Evolutionary conservation across 2,329 filamentous ascomycete genomes (phyloP), one percentile per base, ranked within the genome.

Genomic region (Colletotrichum godetiae): DNA sequence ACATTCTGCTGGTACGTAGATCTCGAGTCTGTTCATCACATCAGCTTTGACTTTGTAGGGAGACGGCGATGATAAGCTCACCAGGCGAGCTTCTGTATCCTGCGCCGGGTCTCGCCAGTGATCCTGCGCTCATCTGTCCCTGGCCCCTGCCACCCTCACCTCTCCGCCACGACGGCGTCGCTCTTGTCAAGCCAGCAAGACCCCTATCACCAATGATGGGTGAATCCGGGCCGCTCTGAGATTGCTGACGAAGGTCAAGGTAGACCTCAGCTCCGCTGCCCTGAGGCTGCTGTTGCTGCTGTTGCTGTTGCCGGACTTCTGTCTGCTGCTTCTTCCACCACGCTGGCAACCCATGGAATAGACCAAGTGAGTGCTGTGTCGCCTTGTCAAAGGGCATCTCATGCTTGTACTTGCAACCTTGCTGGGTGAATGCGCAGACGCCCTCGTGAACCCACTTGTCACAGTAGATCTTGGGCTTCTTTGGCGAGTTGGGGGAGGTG

Each of bases 391-490:
- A 82, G 0, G 95, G 95, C 93, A 98, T 97, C 80, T 97, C 94
- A 81, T 98, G 95, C 84, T 95, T 96, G 86, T 92, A 98, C 76
- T 92, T 91, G 84, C 95, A 98, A 0, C 95, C 95, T 79, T 95
- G 92, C 80, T 97, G 94, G 4, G 89, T 92, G 81, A 94, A 98
- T 74, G 93, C 93, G 80, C 95, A 98, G 56, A 94, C 91, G 24
- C 95, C 95, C 72, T 93, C 92, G 77, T 94, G 92, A 67, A 98
- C 92, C 95, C 95, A 98, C 82, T 96, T 94, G 72, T 95, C 94
- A 83, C 95, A 98, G 82, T 93, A 97, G 29, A 93, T 85, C 80
- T 97, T 97, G 71, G 81, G 80, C 29, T 80, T 80, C 78, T 89
- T 90, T 6, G 82, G 81, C 5, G 78, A 79, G 12, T 85, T 81